phyloP scores from a whole-genome alignment of 371 early-diverging fungal species.

The Blakeslea trispora region DNA sequence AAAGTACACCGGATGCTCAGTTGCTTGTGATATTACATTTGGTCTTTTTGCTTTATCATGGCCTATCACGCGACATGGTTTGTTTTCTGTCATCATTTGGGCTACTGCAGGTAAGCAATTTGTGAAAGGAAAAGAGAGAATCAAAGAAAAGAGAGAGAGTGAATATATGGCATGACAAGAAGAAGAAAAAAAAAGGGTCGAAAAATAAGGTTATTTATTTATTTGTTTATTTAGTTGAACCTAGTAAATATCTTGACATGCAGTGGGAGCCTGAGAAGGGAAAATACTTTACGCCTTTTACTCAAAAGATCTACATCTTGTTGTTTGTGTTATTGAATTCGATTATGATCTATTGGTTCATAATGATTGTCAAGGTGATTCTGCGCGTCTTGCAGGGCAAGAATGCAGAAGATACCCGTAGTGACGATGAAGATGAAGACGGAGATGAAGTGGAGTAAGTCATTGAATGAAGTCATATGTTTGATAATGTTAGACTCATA shows the following conservation, averaged over 20 bases:
- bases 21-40: constrained; percentile 71
- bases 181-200: not conserved
- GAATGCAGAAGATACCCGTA: constrained; percentile 73
- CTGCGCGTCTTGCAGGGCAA: constrained; percentile 62
- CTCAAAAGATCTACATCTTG: constrained; percentile 56
- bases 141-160: not conserved
- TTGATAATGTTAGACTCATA: not conserved
- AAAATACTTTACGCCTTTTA: constrained; percentile 55
- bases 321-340: constrained; percentile 64
- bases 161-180: not conserved
- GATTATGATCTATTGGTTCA: constrained; percentile 79
- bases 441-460: constrained; percentile 17
- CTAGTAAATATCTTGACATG: constrained; percentile 45
- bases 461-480: too few relatives aligned
- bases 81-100: constrained; percentile 62
- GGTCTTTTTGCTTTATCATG: constrained; percentile 77
- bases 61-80: constrained; percentile 74
- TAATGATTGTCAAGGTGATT: constrained; percentile 70
- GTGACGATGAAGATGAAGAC: constrained; percentile 66
- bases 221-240: constrained; percentile 39
- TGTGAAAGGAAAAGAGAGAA: constrained; percentile 5
- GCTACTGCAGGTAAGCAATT: constrained; percentile 55
- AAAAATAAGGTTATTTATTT: constrained; percentile 1
- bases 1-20: constrained; percentile 67
- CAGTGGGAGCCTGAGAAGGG: constrained; percentile 72